These are phyloP conservation scores for Lepidium didymum DNA, from an alignment of 345 rosid species.

Conservation along the genomic window DNA sequence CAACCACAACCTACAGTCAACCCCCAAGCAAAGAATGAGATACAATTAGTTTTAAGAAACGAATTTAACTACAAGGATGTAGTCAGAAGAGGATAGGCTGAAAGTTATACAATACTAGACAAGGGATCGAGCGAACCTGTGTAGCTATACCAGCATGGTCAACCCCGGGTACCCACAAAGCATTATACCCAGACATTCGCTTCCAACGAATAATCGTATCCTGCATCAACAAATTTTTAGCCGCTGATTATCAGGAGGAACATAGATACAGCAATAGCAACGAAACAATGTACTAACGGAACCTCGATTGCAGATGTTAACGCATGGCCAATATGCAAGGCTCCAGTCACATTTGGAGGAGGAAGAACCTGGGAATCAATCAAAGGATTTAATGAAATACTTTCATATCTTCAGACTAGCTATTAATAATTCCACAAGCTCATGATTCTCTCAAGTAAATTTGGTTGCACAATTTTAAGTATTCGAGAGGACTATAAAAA, in stretches of 20 bases:
- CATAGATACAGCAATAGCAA: not conserved
- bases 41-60: not conserved
- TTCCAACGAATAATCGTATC: constrained; percentile 87
- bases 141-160: constrained; percentile 99
- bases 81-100: not conserved
- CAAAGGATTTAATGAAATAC: not conserved
- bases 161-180: constrained; percentile 92
- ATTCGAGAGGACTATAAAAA: constrained; percentile 1
- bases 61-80: not conserved
- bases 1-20: constrained; percentile 75
- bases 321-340: constrained; percentile 95
- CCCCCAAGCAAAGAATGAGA: not conserved
- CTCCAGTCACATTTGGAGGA: constrained; percentile 99
- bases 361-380: constrained; percentile 67
- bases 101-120: not conserved
- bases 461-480: not conserved
- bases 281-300: not conserved
- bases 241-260: not conserved
- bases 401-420: not conserved
- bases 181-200: constrained; percentile 94
- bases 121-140: constrained; percentile 46
- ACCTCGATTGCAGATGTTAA: constrained; percentile 86
- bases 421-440: not conserved
- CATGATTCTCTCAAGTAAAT: not conserved
- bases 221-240: constrained; percentile 31